phyloP scores from a whole-genome alignment of 164 flowering plant species.

The Liriodendron chinense region DNA sequence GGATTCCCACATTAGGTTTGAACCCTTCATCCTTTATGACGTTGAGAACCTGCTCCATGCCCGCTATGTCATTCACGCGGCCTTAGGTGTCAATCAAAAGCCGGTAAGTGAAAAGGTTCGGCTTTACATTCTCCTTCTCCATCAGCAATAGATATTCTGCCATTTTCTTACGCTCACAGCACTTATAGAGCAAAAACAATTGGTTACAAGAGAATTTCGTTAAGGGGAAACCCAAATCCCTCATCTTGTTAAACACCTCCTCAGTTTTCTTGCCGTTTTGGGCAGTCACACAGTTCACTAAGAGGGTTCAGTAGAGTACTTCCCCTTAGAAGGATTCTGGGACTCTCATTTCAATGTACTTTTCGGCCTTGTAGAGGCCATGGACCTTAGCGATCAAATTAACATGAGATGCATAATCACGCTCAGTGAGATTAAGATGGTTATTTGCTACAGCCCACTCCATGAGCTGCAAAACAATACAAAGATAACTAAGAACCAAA shows the following conservation, averaged over 20 bases:
- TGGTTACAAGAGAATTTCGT: constrained; percentile 72
- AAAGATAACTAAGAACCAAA: constrained; percentile 1
- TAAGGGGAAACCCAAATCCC: constrained; percentile 51
- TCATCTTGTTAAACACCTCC: constrained; percentile 78
- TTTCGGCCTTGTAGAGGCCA: constrained; percentile 63
- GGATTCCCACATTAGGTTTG: constrained; percentile 38
- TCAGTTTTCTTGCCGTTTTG: constrained; percentile 56
- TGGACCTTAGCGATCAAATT: constrained; percentile 72
- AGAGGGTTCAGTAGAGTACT: constrained; percentile 59
- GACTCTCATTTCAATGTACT: constrained; percentile 38
- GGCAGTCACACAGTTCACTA: constrained; percentile 51
- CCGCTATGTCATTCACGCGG: constrained; percentile 55
- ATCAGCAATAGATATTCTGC: constrained; percentile 70
- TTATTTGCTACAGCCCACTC: constrained; percentile 70
- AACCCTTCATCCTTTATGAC: constrained; percentile 74
- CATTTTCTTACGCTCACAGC: constrained; percentile 62
- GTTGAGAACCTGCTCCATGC: constrained; percentile 76
- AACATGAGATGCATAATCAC: constrained; percentile 73
- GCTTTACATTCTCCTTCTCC: constrained; percentile 82
- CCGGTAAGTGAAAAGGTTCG: constrained; percentile 54
- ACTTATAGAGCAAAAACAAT: constrained; percentile 78
- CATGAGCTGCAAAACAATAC: constrained; percentile 51
- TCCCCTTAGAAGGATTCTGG: constrained; percentile 70
- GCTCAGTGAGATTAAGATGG: constrained; percentile 42
- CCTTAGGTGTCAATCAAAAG: constrained; percentile 73